These are phyloP conservation scores for Lodderomyces jiufengensis DNA, from an alignment of 1,139 yeast genomes.

Conservation along the genomic window DNA sequence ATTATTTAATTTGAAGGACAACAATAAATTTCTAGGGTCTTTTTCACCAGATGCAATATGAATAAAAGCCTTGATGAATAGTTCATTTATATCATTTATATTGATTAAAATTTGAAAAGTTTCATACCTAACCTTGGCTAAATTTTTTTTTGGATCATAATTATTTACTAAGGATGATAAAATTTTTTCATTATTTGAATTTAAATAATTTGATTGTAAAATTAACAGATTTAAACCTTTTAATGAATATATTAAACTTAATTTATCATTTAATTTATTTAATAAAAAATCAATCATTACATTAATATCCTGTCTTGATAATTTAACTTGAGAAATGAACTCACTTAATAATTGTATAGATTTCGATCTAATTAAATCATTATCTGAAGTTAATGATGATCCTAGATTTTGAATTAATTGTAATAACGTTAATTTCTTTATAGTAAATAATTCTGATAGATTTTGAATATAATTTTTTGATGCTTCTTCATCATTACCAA, in stretches of 20 bases:
- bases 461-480: constrained; percentile 20
- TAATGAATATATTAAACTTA: constrained; percentile 50
- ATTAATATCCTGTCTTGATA: constrained; percentile 59
- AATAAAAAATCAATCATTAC: constrained; percentile 65
- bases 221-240: constrained; percentile 54
- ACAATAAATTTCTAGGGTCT: constrained; percentile 82
- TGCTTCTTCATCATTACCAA: constrained; percentile 23
- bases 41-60: constrained; percentile 83
- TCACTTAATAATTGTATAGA: constrained; percentile 60
- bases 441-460: constrained; percentile 22
- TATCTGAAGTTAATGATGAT: constrained; percentile 62
- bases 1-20: constrained; percentile 61
- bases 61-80: constrained; percentile 54
- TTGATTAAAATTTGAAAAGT: constrained; percentile 51
- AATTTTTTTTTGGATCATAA: constrained; percentile 58
- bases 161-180: constrained; percentile 38
- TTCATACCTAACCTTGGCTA: constrained; percentile 63
- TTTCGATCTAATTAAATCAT: constrained; percentile 45
- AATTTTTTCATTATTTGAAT: constrained; percentile 31
- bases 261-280: constrained; percentile 64
- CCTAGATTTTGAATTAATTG: constrained; percentile 38
- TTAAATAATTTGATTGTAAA: constrained; percentile 42
- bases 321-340: constrained; percentile 39
- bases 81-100: constrained; percentile 26
- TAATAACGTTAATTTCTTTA: constrained; percentile 26